A percentile compares a stretch with the other conserved stretches of the same genome.
Evolutionary conservation across 768 basidiomycete genomes (phyloP).

Genomic region (Podaxis sp.): DNA sequence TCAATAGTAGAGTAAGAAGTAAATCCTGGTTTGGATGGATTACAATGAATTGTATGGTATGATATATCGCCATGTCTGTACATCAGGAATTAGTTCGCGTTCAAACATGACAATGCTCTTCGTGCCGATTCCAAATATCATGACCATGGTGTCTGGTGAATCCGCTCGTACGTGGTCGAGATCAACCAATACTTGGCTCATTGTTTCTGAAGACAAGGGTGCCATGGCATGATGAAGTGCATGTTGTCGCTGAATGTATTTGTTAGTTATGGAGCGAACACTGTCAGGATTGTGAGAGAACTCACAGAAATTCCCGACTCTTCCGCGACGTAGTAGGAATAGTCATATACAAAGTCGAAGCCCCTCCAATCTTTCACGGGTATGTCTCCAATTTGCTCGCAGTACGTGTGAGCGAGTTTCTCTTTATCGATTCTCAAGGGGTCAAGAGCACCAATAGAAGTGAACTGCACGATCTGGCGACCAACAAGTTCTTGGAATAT

Average conservation of each 20-base stretch:
- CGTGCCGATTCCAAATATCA: background rate
- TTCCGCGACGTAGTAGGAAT: background rate
- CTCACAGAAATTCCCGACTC: background rate
- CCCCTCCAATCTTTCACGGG: background rate
- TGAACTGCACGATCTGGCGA: background rate
- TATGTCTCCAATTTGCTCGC: background rate
- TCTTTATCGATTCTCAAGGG: background rate
- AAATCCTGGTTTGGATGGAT: background rate
- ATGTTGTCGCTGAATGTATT: background rate
- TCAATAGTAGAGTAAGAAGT: background rate
- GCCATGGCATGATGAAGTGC: background rate
- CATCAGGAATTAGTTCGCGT: background rate
- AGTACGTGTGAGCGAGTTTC: background rate
- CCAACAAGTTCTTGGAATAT: background rate
- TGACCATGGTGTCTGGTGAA: background rate
- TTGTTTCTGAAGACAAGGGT: background rate
- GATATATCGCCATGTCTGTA: background rate
- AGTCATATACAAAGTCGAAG: background rate
- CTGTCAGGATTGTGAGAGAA: background rate
- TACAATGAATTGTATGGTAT: background rate
- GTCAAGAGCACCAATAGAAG: background rate
- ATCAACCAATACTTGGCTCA: background rate
- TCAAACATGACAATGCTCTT: background rate
- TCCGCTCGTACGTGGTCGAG: background rate
- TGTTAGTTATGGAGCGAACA: background rate